Evolutionary conservation across 1,284 basidiomycete genomes (phyloP), one percentile per base, ranked within the genome.

Genomic region (Spongispora temasekensis): DNA sequence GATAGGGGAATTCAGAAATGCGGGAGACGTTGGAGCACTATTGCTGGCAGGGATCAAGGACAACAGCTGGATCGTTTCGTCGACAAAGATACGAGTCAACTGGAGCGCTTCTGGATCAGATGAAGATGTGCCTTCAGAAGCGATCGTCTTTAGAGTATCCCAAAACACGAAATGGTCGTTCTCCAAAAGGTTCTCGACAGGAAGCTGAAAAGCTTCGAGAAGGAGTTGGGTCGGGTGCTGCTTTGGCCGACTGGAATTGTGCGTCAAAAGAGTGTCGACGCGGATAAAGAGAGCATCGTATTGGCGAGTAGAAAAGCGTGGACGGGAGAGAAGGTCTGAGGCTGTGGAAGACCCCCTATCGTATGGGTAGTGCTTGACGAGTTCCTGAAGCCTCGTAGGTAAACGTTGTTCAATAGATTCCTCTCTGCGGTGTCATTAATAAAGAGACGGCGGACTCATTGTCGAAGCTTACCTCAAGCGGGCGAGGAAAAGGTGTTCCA

Each of bases 401-500:
- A 91, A 80, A 61, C 81, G 78, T 61, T 81, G 79, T 46, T 71
- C 76, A 2, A 77, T 68, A 23, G 83, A 80, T 62, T 90, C 86
- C 62, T 90, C 85, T 63, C 90, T 91, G 37, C 2, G 2, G 57
- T 2, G 21, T 19, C 1, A 30, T 70, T 19, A 72, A 60, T 44
- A n/a, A 28, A 31, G 0, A 17, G 5, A 12, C 34, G 21, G 58
- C 19, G 4, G 12, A 37, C 5, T 8, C 8, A 7, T 19, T n/a
- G 17, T 13, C 9, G 6, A 35, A 10, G 70, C 81, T 57, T 58
- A 89, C 90, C 90, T 82, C 57, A 91, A 83, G 61, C 83, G 79
- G 15, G 86, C 80, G 59, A 92, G 76, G 75, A 91, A 90, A 7
- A 92, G 61, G 71, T 92, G 90, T 67, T 91, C 90, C 52, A 91